Evolutionary conservation across 2,329 filamentous ascomycete genomes (phyloP).

Genomic region (Penicillium rolfsii): DNA sequence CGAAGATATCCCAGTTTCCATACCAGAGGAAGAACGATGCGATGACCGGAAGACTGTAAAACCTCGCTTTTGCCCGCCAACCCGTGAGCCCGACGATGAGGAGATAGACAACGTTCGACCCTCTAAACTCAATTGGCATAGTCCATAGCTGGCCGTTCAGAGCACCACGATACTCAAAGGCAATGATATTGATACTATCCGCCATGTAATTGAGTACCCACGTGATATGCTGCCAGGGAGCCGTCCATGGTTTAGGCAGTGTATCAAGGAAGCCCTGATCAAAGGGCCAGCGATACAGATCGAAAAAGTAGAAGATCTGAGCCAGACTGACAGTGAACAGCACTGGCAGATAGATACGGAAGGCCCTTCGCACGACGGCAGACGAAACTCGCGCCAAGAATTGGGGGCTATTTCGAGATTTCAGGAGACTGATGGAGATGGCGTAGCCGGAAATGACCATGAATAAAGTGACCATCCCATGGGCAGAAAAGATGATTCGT

Average conservation of each 20-base stretch:
- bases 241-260: slow-evolving; percentile 23
- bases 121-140: slow-evolving; percentile 30
- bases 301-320: slow-evolving; percentile 27
- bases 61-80: slow-evolving; percentile 20
- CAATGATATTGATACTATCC: slow-evolving; percentile 27
- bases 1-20: slow-evolving; percentile 30
- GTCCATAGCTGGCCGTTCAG: slow-evolving; percentile 32
- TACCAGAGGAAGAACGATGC: slow-evolving; percentile 26
- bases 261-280: slow-evolving; percentile 19
- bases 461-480: slow-evolving; percentile 55
- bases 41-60: slow-evolving; percentile 17
- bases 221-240: slow-evolving; percentile 24
- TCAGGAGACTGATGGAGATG: slow-evolving; percentile 55
- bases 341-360: slow-evolving; percentile 29
- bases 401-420: slow-evolving; percentile 18
- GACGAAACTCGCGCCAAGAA: slow-evolving; percentile 23
- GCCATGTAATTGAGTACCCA: slow-evolving; percentile 27
- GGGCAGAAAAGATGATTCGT: slow-evolving; percentile 43
- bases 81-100: slow-evolving; percentile 22
- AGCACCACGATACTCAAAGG: slow-evolving; percentile 25
- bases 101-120: slow-evolving; percentile 28
- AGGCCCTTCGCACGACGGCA: slow-evolving; percentile 23
- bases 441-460: slow-evolving; percentile 64
- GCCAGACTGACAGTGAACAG: slow-evolving; percentile 21
- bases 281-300: slow-evolving; percentile 26